Base-by-base conservation (phyloP, 2,329 filamentous ascomycete genomes). In the Diaporthe humulicola region DNA sequence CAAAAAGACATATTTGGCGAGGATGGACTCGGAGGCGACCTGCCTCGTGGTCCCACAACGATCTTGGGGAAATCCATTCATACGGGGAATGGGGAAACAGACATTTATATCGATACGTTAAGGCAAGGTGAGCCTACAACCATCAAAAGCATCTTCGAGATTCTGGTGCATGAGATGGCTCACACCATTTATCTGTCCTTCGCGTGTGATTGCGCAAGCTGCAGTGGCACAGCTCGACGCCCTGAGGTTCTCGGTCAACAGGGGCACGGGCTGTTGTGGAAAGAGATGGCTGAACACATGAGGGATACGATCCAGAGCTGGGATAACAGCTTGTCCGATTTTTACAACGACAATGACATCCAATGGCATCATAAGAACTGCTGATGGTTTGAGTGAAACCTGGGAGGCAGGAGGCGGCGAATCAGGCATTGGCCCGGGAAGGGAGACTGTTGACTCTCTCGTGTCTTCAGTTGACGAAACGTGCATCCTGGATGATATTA, bases 31-130 rank as follows among this genome's bases (percentile, higher is more conserved):
- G 33, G 33, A 9, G 33, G 5, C 9, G 9, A 36, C 5, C 33
- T 9, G 4, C 5, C 5, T 5, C 33, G 33, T 4, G 33, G 9
- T 5, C 4, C 5, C 4, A 36, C 30, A 15, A 3, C 14, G 17
- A 9, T 14, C 14, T 9, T 19, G 4, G 58, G 36, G 14, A 12
- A 1, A 1, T 5, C 33, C 8, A 0, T 0, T 15, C 10, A 0
- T 19, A 4, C 2, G 22, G 6, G 1, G 0, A 10, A 61, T 5
- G 58, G 38, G 2, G 0, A 4, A 12, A 22, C 15, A 28, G 3
- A 3, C 3, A 61, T 61, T 7, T 61, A 25, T 10, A 9, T 61
- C 58, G 58, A 61, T 38, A 42, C n/a, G 15, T 15, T 25, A 10
- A 2, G 0, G 7, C 6, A 14, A 0, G 8, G 8, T 4, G 9